Conservation (phyloP, 176 grass and related monocot genomes). For the Hordeum marinum region DNA sequence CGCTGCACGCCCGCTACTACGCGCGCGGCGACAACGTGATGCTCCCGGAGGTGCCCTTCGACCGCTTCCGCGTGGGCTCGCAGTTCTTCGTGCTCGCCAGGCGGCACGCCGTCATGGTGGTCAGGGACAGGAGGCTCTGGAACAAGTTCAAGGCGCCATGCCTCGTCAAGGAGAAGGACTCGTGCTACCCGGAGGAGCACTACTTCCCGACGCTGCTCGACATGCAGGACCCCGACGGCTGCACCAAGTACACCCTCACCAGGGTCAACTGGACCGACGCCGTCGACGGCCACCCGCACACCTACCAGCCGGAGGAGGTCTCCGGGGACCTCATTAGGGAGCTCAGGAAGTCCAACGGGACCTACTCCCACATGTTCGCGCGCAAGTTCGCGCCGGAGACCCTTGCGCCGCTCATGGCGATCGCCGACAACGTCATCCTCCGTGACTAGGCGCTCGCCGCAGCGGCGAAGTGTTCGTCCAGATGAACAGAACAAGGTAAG, state of each 20-base stretch:
- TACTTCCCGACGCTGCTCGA: constrained; percentile 95
- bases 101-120: constrained; percentile 71
- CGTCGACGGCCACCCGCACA: constrained; percentile 66
- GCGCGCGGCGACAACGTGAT: constrained; percentile 75
- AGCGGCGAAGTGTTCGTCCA: not conserved
- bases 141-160: constrained; percentile 93
- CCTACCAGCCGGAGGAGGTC: constrained; percentile 67
- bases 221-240: constrained; percentile 79
- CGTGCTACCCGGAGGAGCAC: constrained; percentile 96
- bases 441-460: constrained; percentile 38
- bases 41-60: constrained; percentile 84
- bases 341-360: constrained; percentile 80
- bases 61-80: constrained; percentile 73
- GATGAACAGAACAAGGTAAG: constrained; percentile 31
- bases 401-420: constrained; percentile 61
- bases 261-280: constrained; percentile 89
- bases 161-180: constrained; percentile 43
- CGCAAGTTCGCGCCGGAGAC: constrained; percentile 64
- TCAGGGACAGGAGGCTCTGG: constrained; percentile 82
- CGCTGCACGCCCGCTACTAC: constrained; percentile 63
- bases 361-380: constrained; percentile 75
- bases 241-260: constrained; percentile 76
- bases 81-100: constrained; percentile 88
- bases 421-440: constrained; percentile 69
- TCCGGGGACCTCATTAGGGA: constrained; percentile 52